Percentiles rank a stretch among this genome's conserved stretches.
Conservation (phyloP, 768 basidiomycete genomes). For the Psilocybe cubensis region DNA sequence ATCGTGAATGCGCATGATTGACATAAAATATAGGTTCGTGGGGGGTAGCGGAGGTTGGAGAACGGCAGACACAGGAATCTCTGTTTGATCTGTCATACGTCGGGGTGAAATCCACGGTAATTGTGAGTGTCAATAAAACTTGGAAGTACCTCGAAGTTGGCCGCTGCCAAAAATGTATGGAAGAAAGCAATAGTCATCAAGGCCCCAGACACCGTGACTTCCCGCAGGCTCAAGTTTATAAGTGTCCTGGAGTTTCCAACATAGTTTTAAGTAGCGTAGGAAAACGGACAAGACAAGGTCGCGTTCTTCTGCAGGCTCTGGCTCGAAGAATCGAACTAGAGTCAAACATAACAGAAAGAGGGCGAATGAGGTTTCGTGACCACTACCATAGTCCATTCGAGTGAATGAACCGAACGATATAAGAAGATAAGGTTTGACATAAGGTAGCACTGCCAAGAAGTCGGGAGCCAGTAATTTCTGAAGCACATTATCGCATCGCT, state of each 20-base stretch:
- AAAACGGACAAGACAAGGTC: slow-evolving; percentile 64
- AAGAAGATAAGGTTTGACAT: slow-evolving; percentile 78
- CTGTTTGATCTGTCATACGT: slow-evolving; percentile 53
- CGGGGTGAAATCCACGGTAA: slow-evolving; percentile 10
- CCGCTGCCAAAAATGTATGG: slow-evolving; percentile 91
- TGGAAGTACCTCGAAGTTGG: slow-evolving; percentile 71
- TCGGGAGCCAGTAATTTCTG: slow-evolving; percentile 48
- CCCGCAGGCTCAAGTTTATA: slow-evolving; percentile 96
- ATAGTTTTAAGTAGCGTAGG: slow-evolving; percentile 76
- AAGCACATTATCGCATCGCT: slow-evolving; percentile 62
- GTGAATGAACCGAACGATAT: slow-evolving; percentile 88
- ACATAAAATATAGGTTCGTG: slow-evolving; percentile 83
- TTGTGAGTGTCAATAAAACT: not conserved
- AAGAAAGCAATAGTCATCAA: slow-evolving; percentile 91
- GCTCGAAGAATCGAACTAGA: slow-evolving; percentile 68
- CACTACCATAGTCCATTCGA: slow-evolving; percentile 96
- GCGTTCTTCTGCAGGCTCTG: slow-evolving; percentile 64
- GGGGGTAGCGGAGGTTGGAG: slow-evolving; percentile 59
- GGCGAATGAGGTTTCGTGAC: slow-evolving; percentile 91
- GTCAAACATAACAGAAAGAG: slow-evolving; percentile 75
- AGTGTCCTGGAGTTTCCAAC: slow-evolving; percentile 84
- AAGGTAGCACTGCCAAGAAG: slow-evolving; percentile 51
- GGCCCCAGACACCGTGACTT: slow-evolving; percentile 97
- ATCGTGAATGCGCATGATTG: slow-evolving; percentile 75
- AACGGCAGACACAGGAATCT: slow-evolving; percentile 66